Evolutionary conservation across 306 rosid species (phyloP).

Genomic region (Senna siamea): DNA sequence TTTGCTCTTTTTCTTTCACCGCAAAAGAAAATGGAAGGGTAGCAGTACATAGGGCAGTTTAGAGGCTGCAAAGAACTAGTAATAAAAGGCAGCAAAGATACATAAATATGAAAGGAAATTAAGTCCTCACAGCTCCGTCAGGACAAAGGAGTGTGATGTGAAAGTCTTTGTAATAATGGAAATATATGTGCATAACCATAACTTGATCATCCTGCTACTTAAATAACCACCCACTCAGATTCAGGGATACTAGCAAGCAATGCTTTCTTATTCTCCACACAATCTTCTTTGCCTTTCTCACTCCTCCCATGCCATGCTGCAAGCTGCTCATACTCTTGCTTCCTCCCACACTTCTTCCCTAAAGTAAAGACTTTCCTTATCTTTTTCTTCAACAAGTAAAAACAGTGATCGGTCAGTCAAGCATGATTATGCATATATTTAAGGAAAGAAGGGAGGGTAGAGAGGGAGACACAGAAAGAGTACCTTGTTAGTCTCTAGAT

Average conservation of each 20-base stretch:
- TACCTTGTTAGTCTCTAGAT: conserved; percentile 63
- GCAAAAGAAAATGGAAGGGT: background rate
- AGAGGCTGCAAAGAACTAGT: background rate
- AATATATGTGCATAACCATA: conserved; percentile 43
- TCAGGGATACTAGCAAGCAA: conserved; percentile 46
- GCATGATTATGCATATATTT: background rate
- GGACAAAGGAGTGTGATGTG: conserved; percentile 23
- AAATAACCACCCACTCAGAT: conserved; percentile 89
- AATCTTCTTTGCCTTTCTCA: conserved; percentile 30
- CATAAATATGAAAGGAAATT: background rate
- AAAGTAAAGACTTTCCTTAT: conserved; percentile 55
- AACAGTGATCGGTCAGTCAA: conserved; percentile 10
- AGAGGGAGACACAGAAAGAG: background rate
- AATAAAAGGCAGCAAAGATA: background rate
- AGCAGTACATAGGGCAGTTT: conserved; percentile 1
- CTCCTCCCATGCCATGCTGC: conserved; percentile 54
- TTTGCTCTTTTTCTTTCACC: background rate
- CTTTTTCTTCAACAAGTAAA: conserved; percentile 55
- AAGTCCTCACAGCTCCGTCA: conserved; percentile 14
- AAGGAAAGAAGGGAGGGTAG: background rate
- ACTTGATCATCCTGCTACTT: conserved; percentile 29
- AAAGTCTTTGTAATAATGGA: conserved; percentile 1
- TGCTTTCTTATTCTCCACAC: conserved; percentile 38
- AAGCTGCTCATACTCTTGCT: conserved; percentile 80
- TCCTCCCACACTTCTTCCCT: conserved; percentile 66